These are phyloP conservation scores for Chrysoporthe cubensis DNA, from an alignment of 2,329 filamentous ascomycete genomes.

Conservation along the genomic window DNA sequence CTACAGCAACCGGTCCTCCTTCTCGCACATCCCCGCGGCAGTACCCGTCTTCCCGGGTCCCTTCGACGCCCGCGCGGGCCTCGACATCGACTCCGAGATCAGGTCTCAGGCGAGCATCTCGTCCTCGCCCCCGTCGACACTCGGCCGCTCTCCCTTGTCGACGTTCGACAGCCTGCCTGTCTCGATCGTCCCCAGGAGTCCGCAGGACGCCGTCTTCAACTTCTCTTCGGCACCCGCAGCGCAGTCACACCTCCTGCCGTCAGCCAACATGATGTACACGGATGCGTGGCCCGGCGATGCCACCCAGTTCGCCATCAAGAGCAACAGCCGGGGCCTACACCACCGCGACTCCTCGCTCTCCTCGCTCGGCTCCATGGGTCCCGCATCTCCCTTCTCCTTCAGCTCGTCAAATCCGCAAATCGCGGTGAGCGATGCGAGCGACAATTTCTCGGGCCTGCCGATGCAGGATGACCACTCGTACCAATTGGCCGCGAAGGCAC, in stretches of 20 bases:
- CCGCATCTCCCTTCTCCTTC: constrained; percentile 60
- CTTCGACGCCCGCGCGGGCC: constrained; percentile 30
- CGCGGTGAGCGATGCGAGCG: constrained; percentile 55
- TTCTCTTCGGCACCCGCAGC: background rate
- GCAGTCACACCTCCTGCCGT: constrained; percentile 6
- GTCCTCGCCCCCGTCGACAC: constrained; percentile 38
- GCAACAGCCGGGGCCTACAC: constrained; percentile 48
- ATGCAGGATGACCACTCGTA: constrained; percentile 49
- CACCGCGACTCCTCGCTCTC: constrained; percentile 66
- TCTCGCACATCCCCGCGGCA: constrained; percentile 12
- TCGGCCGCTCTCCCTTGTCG: constrained; percentile 36
- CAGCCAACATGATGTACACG: constrained; percentile 42
- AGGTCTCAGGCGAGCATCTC: constrained; percentile 33
- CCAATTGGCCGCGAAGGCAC: constrained; percentile 49
- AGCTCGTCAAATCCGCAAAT: constrained; percentile 63
- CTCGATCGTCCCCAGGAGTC: constrained; percentile 32
- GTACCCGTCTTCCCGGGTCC: constrained; percentile 27
- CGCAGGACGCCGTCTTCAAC: constrained; percentile 9
- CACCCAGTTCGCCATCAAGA: constrained; percentile 44
- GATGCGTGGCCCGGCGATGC: constrained; percentile 44
- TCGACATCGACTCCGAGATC: constrained; percentile 32
- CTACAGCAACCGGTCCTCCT: constrained; percentile 23
- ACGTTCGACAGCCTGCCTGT: constrained; percentile 41
- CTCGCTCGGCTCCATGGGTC: constrained; percentile 63
- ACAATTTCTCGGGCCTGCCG: constrained; percentile 50